A percentile compares a stretch with the other conserved stretches of the same genome.
phyloP scores from a whole-genome alignment of 257 asterid genomes.

The Thymus mandschuricus region DNA sequence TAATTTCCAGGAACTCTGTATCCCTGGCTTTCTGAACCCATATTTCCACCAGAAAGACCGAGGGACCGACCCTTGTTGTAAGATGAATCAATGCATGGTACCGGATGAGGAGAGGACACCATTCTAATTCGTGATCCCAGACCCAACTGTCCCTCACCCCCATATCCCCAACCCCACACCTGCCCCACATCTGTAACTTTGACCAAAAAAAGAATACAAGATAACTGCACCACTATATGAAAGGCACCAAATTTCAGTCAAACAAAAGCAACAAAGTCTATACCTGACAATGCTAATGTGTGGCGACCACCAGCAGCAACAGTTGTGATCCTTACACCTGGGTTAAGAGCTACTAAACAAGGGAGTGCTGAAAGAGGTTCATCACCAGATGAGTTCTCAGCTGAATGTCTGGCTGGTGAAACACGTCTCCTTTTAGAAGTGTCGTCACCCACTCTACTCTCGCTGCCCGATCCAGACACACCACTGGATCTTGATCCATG shows the following conservation, averaged over 20 bases:
- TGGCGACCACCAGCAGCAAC: slow-evolving; percentile 99
- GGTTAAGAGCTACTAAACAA: slow-evolving; percentile 77
- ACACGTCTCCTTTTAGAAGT: slow-evolving; percentile 76
- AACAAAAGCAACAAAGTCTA: slow-evolving; percentile 22
- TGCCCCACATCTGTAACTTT: slow-evolving; percentile 87
- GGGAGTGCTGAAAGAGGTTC: slow-evolving; percentile 88
- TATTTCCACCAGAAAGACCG: slow-evolving; percentile 61
- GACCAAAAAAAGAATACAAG: slow-evolving; percentile 33
- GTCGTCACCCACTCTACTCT: slow-evolving; percentile 73
- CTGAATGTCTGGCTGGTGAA: slow-evolving; percentile 69
- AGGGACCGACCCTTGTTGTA: slow-evolving; percentile 54
- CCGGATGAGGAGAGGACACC: slow-evolving; percentile 97
- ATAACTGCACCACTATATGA: slow-evolving; percentile 34
- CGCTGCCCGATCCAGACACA: slow-evolving; percentile 48
- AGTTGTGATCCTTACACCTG: slow-evolving; percentile 73
- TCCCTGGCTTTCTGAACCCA: slow-evolving; percentile 62
- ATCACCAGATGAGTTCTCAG: slow-evolving; percentile 81
- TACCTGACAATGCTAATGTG: slow-evolving; percentile 92
- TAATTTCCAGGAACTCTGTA: slow-evolving; percentile 78
- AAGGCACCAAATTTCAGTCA: slow-evolving; percentile 18
- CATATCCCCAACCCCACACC: slow-evolving; percentile 99
- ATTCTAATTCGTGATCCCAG: slow-evolving; percentile 90
- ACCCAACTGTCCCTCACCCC: slow-evolving; percentile 99
- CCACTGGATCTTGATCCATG: slow-evolving; percentile 71
- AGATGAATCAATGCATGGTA: slow-evolving; percentile 80